Evolutionary conservation across 1,139 yeast genomes (phyloP).

Genomic region (Taphrina deformans): DNA sequence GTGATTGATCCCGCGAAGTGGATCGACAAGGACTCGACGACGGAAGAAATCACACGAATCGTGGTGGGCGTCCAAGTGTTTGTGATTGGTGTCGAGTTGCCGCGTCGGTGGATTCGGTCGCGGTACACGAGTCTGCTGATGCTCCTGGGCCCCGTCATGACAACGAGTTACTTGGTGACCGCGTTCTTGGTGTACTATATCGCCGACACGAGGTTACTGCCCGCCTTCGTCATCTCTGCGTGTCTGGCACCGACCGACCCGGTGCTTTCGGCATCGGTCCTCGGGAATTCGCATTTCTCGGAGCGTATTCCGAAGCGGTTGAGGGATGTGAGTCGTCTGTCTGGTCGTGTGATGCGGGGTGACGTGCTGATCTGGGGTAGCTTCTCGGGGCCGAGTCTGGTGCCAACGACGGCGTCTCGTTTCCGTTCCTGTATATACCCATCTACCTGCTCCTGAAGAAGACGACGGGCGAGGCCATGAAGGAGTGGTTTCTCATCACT

Average conservation of each 20-base stretch:
- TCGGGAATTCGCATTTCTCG: slow-evolving; percentile 29
- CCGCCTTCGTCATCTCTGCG: slow-evolving; percentile 26
- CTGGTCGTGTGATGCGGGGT: too few species aligned
- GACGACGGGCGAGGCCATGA: slow-evolving; percentile 17
- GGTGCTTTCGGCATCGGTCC: slow-evolving; percentile 27
- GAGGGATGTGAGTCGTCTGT: not conserved
- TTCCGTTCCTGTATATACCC: slow-evolving; percentile 24
- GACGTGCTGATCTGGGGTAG: too few species aligned
- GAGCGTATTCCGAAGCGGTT: slow-evolving; percentile 17
- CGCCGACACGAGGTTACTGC: slow-evolving; percentile 12
- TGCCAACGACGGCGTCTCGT: slow-evolving; percentile 32
- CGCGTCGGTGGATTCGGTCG: slow-evolving; percentile 16
- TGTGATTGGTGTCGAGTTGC: slow-evolving; percentile 27
- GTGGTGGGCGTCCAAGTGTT: slow-evolving; percentile 27
- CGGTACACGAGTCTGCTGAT: slow-evolving; percentile 23
- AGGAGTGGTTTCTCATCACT: slow-evolving; percentile 26
- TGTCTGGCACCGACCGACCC: slow-evolving; percentile 32
- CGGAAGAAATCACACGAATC: slow-evolving; percentile 29
- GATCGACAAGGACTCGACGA: slow-evolving; percentile 54
- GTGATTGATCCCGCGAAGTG: slow-evolving; percentile 67
- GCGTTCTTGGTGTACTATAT: slow-evolving; percentile 21
- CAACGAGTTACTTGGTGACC: slow-evolving; percentile 13
- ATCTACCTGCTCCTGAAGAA: slow-evolving; percentile 17
- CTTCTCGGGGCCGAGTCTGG: slow-evolving; percentile 29
- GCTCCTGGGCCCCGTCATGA: slow-evolving; percentile 32